These are phyloP conservation scores for Annulohypoxylon stygium DNA, from an alignment of 495 filamentous ascomycete species.

Conservation along the genomic window DNA sequence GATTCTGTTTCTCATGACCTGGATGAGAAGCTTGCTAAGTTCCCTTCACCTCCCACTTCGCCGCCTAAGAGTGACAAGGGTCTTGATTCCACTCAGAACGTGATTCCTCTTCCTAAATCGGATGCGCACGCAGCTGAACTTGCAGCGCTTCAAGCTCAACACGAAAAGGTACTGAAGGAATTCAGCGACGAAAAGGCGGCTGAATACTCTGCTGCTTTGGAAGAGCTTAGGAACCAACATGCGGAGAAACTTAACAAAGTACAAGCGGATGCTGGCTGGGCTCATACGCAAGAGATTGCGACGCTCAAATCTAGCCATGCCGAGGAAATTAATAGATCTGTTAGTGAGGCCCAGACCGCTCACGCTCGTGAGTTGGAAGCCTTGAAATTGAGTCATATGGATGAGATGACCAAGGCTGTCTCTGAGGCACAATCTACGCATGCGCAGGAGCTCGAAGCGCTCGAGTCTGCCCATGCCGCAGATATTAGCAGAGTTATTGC, in stretches of 20 bases:
- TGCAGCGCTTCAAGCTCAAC: conserved; percentile 56
- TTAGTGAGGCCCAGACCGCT: conserved; percentile 49
- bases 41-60: conserved; percentile 61
- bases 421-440: conserved; percentile 49
- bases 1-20: conserved; percentile 61
- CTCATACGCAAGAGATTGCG: conserved; percentile 57
- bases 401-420: conserved; percentile 55
- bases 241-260: conserved; percentile 56
- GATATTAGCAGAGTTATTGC: conserved; percentile 56
- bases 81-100: conserved; percentile 44
- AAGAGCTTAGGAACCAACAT: conserved; percentile 61
- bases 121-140: conserved; percentile 44
- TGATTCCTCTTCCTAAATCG: conserved; percentile 54
- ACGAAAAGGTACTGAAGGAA: conserved; percentile 60
- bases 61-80: conserved; percentile 38
- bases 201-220: conserved; percentile 59
- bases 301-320: conserved; percentile 56
- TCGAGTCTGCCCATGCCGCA: conserved; percentile 56
- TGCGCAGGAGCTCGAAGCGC: conserved; percentile 54
- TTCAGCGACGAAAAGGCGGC: conserved; percentile 59
- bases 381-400: conserved; percentile 58
- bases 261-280: conserved; percentile 53
- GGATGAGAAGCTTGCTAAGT: conserved; percentile 60
- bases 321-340: conserved; percentile 53
- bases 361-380: conserved; percentile 54